Conservation (phyloP, 352 stramenopile species). For the Thalassiosira hispida region DNA sequence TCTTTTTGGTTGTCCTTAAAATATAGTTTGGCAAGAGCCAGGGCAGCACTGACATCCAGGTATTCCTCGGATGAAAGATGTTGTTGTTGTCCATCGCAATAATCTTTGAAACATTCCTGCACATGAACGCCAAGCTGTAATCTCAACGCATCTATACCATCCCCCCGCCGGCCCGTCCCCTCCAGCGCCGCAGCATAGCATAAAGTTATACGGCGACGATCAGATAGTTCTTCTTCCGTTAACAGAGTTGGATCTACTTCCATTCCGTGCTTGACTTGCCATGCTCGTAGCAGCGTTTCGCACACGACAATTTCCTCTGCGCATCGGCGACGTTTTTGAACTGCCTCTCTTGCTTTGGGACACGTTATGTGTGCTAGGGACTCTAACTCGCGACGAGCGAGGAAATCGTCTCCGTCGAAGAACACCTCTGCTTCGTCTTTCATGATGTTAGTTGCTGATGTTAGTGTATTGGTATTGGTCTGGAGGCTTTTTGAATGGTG, state of each 20-base stretch:
- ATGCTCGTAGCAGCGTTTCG: neutral
- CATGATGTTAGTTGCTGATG: too few species aligned
- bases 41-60: slow-evolving; percentile 10
- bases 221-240: neutral
- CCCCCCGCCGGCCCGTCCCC: neutral
- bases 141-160: neutral
- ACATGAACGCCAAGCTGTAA: neutral
- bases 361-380: neutral
- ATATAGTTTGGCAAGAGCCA: slow-evolving; percentile 50
- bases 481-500: too few species aligned
- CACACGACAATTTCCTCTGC: neutral
- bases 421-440: too few species aligned
- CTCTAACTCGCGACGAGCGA: neutral
- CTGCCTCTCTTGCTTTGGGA: neutral
- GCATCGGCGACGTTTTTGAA: neutral
- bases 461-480: too few species aligned
- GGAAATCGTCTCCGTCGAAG: neutral
- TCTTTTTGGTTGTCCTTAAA: slow-evolving; percentile 51
- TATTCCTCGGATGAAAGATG: neutral
- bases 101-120: neutral
- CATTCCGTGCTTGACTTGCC: neutral
- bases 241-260: neutral
- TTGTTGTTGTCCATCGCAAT: neutral
- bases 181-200: slow-evolving; percentile 4
- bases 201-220: slow-evolving; percentile 1